Conservation (phyloP, 768 basidiomycete genomes). For the Chalciporus pseudorubinellus region DNA sequence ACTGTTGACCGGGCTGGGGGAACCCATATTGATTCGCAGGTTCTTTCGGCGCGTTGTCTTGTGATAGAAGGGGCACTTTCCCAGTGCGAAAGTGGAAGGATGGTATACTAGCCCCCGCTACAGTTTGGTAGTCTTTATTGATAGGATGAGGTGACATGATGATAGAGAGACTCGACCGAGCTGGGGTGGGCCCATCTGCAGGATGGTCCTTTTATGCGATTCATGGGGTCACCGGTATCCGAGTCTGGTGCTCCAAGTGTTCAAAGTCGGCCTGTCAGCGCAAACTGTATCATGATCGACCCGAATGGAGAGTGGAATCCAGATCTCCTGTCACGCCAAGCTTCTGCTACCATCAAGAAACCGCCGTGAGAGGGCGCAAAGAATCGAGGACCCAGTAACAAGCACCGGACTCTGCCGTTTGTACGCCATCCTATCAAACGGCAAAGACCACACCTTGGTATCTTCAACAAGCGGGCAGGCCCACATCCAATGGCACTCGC, state of each 20-base stretch:
- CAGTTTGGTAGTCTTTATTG: neutral
- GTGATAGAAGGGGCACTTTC: neutral
- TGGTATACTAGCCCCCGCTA: neutral
- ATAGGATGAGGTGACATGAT: neutral
- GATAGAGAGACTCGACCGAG: neutral
- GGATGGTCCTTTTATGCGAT: neutral
- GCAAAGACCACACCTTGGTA: no score
- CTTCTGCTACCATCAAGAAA: neutral
- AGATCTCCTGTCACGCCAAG: neutral
- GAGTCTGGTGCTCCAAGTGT: no score
- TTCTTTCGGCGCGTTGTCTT: neutral
- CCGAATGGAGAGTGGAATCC: neutral
- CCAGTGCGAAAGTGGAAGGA: neutral
- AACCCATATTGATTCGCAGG: slow-evolving; percentile 7
- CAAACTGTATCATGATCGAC: neutral
- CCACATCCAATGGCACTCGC: neutral
- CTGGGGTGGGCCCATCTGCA: neutral
- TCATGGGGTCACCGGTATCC: neutral
- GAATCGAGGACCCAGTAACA: neutral
- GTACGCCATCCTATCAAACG: no score
- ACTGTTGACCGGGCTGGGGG: slow-evolving; percentile 3
- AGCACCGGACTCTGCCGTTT: neutral
- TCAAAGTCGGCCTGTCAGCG: neutral
- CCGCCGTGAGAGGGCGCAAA: neutral
- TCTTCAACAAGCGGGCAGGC: no score